Evolutionary conservation across 352 stramenopile genomes (phyloP).

Genomic region (Globisporangium carolinianum): DNA sequence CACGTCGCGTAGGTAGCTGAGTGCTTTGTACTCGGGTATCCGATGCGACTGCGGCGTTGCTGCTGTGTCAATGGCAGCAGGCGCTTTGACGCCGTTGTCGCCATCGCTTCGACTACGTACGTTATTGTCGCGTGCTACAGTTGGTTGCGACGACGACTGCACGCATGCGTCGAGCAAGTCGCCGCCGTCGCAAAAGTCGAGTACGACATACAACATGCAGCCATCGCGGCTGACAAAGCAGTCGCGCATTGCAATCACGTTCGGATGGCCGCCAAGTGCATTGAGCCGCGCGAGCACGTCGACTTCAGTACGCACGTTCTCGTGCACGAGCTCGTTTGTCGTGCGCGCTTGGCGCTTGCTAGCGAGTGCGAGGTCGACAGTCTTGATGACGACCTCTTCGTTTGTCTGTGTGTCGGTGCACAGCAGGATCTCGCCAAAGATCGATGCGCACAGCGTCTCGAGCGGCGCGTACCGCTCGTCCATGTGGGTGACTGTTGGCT

Average conservation of each 20-base stretch:
- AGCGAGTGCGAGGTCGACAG: slow-evolving; percentile 50
- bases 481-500: neutral
- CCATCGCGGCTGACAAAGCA: slow-evolving; percentile 52
- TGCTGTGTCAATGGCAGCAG: slow-evolving; percentile 3
- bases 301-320: slow-evolving; percentile 65
- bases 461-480: slow-evolving; percentile 37
- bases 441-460: slow-evolving; percentile 34
- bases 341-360: slow-evolving; percentile 42
- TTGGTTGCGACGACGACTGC: neutral
- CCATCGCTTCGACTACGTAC: too few relatives aligned
- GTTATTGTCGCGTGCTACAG: neutral
- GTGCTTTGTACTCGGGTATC: slow-evolving; percentile 38
- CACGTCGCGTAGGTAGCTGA: slow-evolving; percentile 64
- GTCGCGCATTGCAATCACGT: slow-evolving; percentile 62
- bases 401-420: slow-evolving; percentile 44
- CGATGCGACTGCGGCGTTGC: slow-evolving; percentile 7
- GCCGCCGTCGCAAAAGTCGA: slow-evolving; percentile 74
- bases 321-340: slow-evolving; percentile 39
- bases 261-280: slow-evolving; percentile 51
- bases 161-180: slow-evolving; percentile 65
- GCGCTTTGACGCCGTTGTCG: too few relatives aligned
- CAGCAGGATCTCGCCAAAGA: slow-evolving; percentile 71
- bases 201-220: slow-evolving; percentile 52
- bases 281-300: slow-evolving; percentile 53
- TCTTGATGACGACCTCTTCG: slow-evolving; percentile 66